Conservation (phyloP, 2,329 filamentous ascomycete species). For the Pleurostoma richardsiae region DNA sequence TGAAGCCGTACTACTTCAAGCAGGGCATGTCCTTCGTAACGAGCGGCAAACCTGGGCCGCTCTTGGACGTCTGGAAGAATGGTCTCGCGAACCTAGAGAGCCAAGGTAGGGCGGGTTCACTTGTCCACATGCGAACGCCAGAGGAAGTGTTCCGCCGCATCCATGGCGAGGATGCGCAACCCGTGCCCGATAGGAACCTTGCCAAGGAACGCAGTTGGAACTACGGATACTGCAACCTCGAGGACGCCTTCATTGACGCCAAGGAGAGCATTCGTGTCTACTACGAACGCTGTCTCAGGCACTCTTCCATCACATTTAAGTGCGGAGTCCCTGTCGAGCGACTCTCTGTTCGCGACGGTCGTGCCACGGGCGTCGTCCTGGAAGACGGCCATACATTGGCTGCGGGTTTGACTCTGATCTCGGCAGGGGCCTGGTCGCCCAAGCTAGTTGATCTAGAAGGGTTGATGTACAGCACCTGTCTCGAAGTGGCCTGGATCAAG, state of each 20-base stretch:
- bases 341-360: slow-evolving; percentile 2
- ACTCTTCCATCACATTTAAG: slow-evolving; percentile 11
- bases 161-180: neutral
- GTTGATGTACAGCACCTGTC: slow-evolving; percentile 8
- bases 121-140: neutral
- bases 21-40: slow-evolving; percentile 17
- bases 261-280: slow-evolving; percentile 14
- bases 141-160: neutral
- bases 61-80: slow-evolving; percentile 6
- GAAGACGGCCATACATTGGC: slow-evolving; percentile 8
- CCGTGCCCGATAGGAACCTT: neutral
- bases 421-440: slow-evolving; percentile 17
- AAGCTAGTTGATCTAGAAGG: slow-evolving; percentile 13
- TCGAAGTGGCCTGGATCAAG: slow-evolving; percentile 19
- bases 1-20: slow-evolving; percentile 12
- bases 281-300: slow-evolving; percentile 14
- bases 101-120: neutral
- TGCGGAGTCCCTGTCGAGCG: slow-evolving; percentile 13
- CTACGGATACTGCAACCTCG: slow-evolving; percentile 14
- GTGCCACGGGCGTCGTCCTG: slow-evolving; percentile 5
- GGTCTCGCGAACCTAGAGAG: slow-evolving; percentile 1
- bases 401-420: slow-evolving; percentile 11
- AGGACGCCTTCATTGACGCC: slow-evolving; percentile 18
- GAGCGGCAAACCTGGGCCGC: slow-evolving; percentile 9
- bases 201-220: slow-evolving; percentile 9